phyloP scores from a whole-genome alignment of 768 basidiomycete genomes.

The Lanmaoa pseudosensibilis region DNA sequence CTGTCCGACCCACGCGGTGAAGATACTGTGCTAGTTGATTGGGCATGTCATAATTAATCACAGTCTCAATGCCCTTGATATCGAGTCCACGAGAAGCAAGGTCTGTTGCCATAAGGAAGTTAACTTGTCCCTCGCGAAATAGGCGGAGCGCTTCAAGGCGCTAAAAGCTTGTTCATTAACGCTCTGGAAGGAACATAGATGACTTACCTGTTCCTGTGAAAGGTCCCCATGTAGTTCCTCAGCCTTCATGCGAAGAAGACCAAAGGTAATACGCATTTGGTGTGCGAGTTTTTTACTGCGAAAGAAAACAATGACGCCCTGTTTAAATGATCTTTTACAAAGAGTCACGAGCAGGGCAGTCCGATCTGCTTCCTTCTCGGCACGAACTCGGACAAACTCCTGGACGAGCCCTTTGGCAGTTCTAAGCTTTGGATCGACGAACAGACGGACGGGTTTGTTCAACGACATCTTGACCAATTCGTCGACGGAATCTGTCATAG shows the following conservation, averaged over 20 bases:
- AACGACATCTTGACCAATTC: slow-evolving; percentile 90
- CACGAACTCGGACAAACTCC: slow-evolving; percentile 91
- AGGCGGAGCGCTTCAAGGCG: slow-evolving; percentile 81
- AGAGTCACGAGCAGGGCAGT: slow-evolving; percentile 75
- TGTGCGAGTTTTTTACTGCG: slow-evolving; percentile 97
- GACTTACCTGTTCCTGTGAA: slow-evolving; percentile 86
- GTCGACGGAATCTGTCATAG: slow-evolving; percentile 97
- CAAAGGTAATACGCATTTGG: slow-evolving; percentile 93
- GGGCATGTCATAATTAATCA: slow-evolving; percentile 99
- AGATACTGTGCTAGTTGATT: slow-evolving; percentile 89
- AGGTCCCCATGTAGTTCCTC: slow-evolving; percentile 95
- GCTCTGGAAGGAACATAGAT: neutral
- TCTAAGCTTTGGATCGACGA: slow-evolving; percentile 90
- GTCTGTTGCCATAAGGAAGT: slow-evolving; percentile 95
- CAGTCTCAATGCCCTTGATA: slow-evolving; percentile 95
- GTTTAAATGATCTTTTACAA: slow-evolving; percentile 86
- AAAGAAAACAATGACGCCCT: slow-evolving; percentile 87
- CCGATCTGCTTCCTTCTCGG: slow-evolving; percentile 74
- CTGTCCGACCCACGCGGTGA: slow-evolving; percentile 96
- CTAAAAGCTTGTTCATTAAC: slow-evolving; percentile 39
- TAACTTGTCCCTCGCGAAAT: slow-evolving; percentile 86
- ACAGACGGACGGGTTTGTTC: slow-evolving; percentile 89
- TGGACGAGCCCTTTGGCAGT: slow-evolving; percentile 86
- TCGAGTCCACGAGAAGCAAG: slow-evolving; percentile 93
- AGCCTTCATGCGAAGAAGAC: slow-evolving; percentile 83